phyloP scores from a whole-genome alignment of 179 eudicot species.

The Carnegiea gigantea region DNA sequence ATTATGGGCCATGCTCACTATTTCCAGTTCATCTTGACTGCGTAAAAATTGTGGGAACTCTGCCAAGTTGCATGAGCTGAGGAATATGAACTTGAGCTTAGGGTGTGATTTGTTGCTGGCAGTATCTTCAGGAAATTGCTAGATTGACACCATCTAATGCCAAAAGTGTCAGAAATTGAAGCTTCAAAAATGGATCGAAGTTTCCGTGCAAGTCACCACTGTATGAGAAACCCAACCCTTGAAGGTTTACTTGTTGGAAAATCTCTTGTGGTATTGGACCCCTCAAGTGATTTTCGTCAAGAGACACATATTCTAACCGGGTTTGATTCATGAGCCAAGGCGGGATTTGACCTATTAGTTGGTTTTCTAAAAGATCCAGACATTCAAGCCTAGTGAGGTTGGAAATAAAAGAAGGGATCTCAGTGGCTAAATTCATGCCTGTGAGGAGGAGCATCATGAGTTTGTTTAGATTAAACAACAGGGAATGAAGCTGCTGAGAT shows the following conservation, averaged over 20 bases:
- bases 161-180: slow-evolving; percentile 1
- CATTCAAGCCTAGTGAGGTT: slow-evolving; percentile 16
- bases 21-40: slow-evolving; percentile 14
- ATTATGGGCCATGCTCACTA: slow-evolving; percentile 1
- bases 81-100: neutral
- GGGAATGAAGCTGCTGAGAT: neutral
- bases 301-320: neutral
- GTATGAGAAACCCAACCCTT: neutral
- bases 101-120: slow-evolving; percentile 1
- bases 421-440: slow-evolving; percentile 15
- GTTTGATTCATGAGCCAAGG: slow-evolving; percentile 27
- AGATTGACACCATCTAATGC: slow-evolving; percentile 9
- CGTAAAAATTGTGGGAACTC: slow-evolving; percentile 32
- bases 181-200: slow-evolving; percentile 4
- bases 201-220: slow-evolving; percentile 21
- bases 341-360: slow-evolving; percentile 25
- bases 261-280: slow-evolving; percentile 29
- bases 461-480: slow-evolving; percentile 16
- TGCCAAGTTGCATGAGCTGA: slow-evolving; percentile 24
- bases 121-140: slow-evolving; percentile 6
- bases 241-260: slow-evolving; percentile 20
- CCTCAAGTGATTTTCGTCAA: slow-evolving; percentile 8
- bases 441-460: slow-evolving; percentile 2
- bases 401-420: slow-evolving; percentile 26
- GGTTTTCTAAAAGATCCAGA: slow-evolving; percentile 9